Evolutionary conservation across 2,329 filamentous ascomycete species (phyloP).

Genomic region (Aspergillus piperis): DNA sequence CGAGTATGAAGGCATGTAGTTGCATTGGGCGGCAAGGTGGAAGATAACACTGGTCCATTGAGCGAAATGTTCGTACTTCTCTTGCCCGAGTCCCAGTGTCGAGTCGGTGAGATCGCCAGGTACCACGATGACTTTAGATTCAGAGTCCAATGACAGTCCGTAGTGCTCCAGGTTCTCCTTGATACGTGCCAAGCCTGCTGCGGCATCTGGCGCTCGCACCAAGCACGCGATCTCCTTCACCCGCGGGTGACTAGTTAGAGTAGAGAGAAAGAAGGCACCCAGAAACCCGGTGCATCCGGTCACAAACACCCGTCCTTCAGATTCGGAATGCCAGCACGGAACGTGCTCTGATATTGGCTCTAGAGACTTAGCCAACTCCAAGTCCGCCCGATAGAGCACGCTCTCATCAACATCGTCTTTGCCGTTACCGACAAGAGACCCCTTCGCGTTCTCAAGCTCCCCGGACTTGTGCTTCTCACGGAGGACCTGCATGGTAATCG

Average conservation of each 20-base stretch:
- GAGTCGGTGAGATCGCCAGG: conserved; percentile 7
- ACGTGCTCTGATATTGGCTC: background rate
- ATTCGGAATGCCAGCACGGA: conserved; percentile 9
- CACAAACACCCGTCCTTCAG: conserved; percentile 18
- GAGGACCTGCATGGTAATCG: conserved; percentile 11
- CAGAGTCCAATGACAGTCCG: background rate
- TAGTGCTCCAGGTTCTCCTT: conserved; percentile 11
- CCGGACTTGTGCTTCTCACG: conserved; percentile 13
- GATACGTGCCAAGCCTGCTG: conserved; percentile 11
- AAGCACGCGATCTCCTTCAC: conserved; percentile 20
- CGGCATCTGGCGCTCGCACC: conserved; percentile 11
- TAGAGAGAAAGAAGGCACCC: conserved; percentile 15
- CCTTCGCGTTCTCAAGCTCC: background rate
- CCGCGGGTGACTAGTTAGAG: conserved; percentile 5
- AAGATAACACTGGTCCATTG: conserved; percentile 17
- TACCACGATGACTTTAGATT: conserved; percentile 10
- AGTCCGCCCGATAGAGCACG: conserved; percentile 4
- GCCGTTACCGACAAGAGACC: no score
- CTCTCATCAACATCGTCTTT: background rate
- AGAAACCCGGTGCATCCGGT: conserved; percentile 20
- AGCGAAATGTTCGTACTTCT: conserved; percentile 7
- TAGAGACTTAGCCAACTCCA: conserved; percentile 5
- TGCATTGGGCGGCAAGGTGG: conserved; percentile 15
- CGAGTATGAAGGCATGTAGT: conserved; percentile 18
- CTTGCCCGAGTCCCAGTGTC: conserved; percentile 2